Percentiles rank a stretch among this genome's conserved stretches.
Evolutionary conservation across 306 rosid genomes (phyloP).

Genomic region (Styphnolobium japonicum): DNA sequence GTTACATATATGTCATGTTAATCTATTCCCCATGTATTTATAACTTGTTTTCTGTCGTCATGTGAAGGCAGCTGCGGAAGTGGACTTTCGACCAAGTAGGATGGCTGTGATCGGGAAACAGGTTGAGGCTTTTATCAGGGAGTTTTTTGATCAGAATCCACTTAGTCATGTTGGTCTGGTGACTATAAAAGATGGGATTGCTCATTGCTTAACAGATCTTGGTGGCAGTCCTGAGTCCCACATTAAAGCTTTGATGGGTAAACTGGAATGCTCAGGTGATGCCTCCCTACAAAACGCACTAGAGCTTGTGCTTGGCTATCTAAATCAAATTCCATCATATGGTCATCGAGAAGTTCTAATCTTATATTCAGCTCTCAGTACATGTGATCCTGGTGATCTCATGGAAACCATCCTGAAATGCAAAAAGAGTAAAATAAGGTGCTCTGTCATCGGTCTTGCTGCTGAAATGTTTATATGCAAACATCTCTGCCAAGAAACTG

Average conservation of each 20-base stretch:
- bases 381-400: slow-evolving; percentile 94
- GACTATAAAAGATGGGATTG: slow-evolving; percentile 82
- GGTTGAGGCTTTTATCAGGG: slow-evolving; percentile 80
- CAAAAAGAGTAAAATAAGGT: slow-evolving; percentile 82
- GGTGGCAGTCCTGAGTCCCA: slow-evolving; percentile 98
- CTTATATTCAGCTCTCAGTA: slow-evolving; percentile 87
- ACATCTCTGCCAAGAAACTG: slow-evolving; percentile 91
- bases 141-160: slow-evolving; percentile 93
- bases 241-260: slow-evolving; percentile 82
- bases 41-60: slow-evolving; percentile 32
- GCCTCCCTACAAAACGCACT: slow-evolving; percentile 90
- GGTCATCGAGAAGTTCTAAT: slow-evolving; percentile 91
- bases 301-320: slow-evolving; percentile 83
- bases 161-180: slow-evolving; percentile 88
- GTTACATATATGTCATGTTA: background rate
- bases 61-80: slow-evolving; percentile 88
- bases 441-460: slow-evolving; percentile 94
- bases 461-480: slow-evolving; percentile 94
- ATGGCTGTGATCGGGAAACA: slow-evolving; percentile 80
- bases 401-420: slow-evolving; percentile 94
- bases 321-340: slow-evolving; percentile 81
- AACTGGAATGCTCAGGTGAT: slow-evolving; percentile 93
- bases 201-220: slow-evolving; percentile 78
- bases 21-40: background rate
- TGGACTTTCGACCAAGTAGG: slow-evolving; percentile 86